Base-by-base conservation (phyloP, 2,329 filamentous ascomycete species). In the Pseudopithomyces maydicus region DNA sequence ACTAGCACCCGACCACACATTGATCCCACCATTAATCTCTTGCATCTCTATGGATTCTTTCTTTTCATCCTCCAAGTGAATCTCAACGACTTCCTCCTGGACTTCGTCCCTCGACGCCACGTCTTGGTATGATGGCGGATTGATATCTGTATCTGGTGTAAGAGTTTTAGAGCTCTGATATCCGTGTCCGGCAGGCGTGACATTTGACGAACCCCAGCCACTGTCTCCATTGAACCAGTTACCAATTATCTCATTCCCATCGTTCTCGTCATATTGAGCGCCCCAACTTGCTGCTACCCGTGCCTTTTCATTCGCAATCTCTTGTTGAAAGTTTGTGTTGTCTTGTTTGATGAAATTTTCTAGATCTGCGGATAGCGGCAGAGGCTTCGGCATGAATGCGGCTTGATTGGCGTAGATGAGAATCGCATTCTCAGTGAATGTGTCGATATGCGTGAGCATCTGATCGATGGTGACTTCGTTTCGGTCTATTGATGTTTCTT, bases 321-420 rank as follows among this genome's bases (percentile, higher is more conserved):
- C 71, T 33, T 73, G 62, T 22, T 69, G 41, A 52, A 76, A 75
- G n/a, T 54, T 61, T 2, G 67, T 62, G 45, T 83, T 84, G 62
- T 85, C 83, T 42, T 70, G 71, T 33, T 79, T 75, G n/a, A 84
- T 78, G 56, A 85, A 84, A 26, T 75, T 63, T 39, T 67, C 47
- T 12, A 76, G 68, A 0, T 70, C 59, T 20, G 64, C 63, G 15
- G 72, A 51, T 2, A 74, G 57, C 5, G 66, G 66, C 2, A 61
- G 26, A 6, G 55, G 62, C 3, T 57, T 43, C 20, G 59, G 49
- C 10, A 65, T 61, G 6, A 61, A 63, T 1, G 74, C 74, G 12
- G 67, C 67, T 3, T 83, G 80, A 63, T 80, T 85, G 19, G 85
- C 85, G 67, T 88, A 88, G 2, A 88, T 81, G 10, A 88, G 78